Conservation (phyloP, 192 early-diverging fungal genomes). For the Coemansia sp. region DNA sequence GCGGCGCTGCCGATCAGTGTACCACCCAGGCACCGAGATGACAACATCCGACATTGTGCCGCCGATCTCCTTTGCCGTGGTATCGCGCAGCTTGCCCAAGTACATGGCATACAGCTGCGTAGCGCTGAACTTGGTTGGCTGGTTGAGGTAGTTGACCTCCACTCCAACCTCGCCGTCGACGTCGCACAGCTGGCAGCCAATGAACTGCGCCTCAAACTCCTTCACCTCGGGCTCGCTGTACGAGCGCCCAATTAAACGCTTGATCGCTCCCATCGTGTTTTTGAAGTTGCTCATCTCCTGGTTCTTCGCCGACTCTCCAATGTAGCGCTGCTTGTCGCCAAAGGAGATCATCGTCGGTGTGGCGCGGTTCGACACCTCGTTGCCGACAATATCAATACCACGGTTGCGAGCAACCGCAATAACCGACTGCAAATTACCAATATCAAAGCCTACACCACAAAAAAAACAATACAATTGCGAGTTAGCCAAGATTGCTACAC, state of each 20-base stretch:
- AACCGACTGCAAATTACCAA: slow-evolving; percentile 94
- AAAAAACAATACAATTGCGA: neutral
- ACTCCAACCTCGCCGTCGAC: slow-evolving; percentile 84
- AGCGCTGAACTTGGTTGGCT: slow-evolving; percentile 75
- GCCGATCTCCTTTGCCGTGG: slow-evolving; percentile 77
- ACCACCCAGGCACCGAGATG: slow-evolving; percentile 93
- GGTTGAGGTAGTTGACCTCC: slow-evolving; percentile 77
- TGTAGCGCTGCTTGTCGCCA: slow-evolving; percentile 89
- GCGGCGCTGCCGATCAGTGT: slow-evolving; percentile 88
- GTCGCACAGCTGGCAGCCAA: slow-evolving; percentile 78
- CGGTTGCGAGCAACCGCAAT: slow-evolving; percentile 97
- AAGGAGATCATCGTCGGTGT: slow-evolving; percentile 95
- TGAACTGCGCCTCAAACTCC: slow-evolving; percentile 76
- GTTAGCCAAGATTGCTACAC: neutral
- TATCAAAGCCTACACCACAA: slow-evolving; percentile 86
- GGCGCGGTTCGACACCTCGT: slow-evolving; percentile 95
- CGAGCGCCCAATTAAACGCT: slow-evolving; percentile 87
- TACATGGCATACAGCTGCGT: slow-evolving; percentile 95
- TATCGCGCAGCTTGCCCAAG: slow-evolving; percentile 88
- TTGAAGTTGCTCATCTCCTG: slow-evolving; percentile 97
- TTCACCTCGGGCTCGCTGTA: slow-evolving; percentile 82
- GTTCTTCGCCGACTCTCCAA: slow-evolving; percentile 94
- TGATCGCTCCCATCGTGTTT: slow-evolving; percentile 86
- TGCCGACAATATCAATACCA: slow-evolving; percentile 95
- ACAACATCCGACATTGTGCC: slow-evolving; percentile 89